These are phyloP conservation scores for Fusarium phyllophilum DNA, from an alignment of 2,329 filamentous ascomycete genomes.

Conservation along the genomic window DNA sequence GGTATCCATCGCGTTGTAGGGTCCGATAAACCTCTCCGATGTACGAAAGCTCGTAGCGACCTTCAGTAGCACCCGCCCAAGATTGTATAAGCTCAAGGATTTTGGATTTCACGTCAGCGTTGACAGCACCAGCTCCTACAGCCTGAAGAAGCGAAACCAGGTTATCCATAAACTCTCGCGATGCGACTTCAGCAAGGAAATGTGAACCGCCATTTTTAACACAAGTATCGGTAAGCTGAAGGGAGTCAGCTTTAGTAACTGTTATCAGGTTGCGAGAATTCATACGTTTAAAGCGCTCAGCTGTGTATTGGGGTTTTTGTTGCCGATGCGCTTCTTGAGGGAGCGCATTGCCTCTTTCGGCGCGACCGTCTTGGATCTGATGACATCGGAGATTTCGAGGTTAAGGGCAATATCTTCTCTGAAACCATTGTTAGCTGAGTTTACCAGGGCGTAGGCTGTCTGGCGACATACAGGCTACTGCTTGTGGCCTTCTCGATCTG, in stretches of 20 bases:
- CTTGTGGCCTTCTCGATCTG: conserved; percentile 96
- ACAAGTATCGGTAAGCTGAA: conserved; percentile 91
- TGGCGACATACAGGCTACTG: conserved; percentile 79
- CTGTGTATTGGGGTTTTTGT: conserved; percentile 98
- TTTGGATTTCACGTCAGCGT: conserved; percentile 86
- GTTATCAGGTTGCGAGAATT: background rate
- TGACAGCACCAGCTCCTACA: conserved; percentile 77
- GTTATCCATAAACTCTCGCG: conserved; percentile 98
- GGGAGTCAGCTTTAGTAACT: conserved; percentile 24
- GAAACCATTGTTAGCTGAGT: conserved; percentile 19
- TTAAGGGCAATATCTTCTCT: conserved; percentile 98
- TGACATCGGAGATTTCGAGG: conserved; percentile 96
- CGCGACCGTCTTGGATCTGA: conserved; percentile 96
- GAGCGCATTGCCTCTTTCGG: conserved; percentile 98
- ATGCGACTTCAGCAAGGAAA: conserved; percentile 94
- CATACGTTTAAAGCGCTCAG: conserved; percentile 89
- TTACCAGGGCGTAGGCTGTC: conserved; percentile 23
- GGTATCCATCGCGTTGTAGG: conserved; percentile 85
- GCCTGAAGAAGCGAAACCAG: conserved; percentile 88
- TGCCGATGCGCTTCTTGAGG: conserved; percentile 91
- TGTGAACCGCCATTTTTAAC: conserved; percentile 98
- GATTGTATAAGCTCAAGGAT: conserved; percentile 93
- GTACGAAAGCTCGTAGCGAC: conserved; percentile 83
- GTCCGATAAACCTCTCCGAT: conserved; percentile 87
- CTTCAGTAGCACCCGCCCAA: conserved; percentile 91